These are phyloP conservation scores for Arachnomyces sp. DNA, from an alignment of 2,329 filamentous ascomycete genomes.

Conservation along the genomic window DNA sequence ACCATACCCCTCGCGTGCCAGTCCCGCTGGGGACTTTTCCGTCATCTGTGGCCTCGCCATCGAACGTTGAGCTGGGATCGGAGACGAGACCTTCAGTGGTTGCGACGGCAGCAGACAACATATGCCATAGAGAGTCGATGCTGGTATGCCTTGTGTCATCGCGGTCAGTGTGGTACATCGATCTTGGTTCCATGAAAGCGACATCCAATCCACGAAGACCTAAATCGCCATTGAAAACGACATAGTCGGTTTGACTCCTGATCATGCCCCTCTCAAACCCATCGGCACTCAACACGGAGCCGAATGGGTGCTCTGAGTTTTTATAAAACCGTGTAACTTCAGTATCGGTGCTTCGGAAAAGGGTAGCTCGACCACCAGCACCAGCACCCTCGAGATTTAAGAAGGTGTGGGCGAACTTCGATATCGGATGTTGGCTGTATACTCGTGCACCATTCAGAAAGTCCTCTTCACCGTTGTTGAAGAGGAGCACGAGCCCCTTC, in stretches of 20 bases:
- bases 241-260: slow-evolving; percentile 81
- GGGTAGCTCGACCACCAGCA: slow-evolving; percentile 74
- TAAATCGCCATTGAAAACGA: slow-evolving; percentile 66
- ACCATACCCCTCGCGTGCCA: slow-evolving; percentile 73
- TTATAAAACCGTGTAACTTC: slow-evolving; percentile 76
- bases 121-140: slow-evolving; percentile 71
- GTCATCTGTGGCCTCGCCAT: slow-evolving; percentile 48
- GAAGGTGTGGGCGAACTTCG: slow-evolving; percentile 75
- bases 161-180: slow-evolving; percentile 83
- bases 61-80: slow-evolving; percentile 59
- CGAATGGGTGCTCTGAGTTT: slow-evolving; percentile 66
- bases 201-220: slow-evolving; percentile 85
- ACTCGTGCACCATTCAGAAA: slow-evolving; percentile 78
- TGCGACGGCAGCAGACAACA: slow-evolving; percentile 75
- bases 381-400: slow-evolving; percentile 93
- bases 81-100: slow-evolving; percentile 65
- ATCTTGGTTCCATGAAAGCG: slow-evolving; percentile 79
- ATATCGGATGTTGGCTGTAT: slow-evolving; percentile 74
- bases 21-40: slow-evolving; percentile 59
- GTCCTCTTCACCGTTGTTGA: slow-evolving; percentile 97
- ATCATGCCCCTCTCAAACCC: slow-evolving; percentile 74
- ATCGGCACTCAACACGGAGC: slow-evolving; percentile 71
- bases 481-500: slow-evolving; percentile 69
- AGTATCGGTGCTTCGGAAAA: slow-evolving; percentile 82
- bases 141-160: slow-evolving; percentile 73